A percentile compares a stretch with the other conserved stretches of the same genome.
phyloP scores from a whole-genome alignment of 1,284 basidiomycete species.

The Ustilago sp. region DNA sequence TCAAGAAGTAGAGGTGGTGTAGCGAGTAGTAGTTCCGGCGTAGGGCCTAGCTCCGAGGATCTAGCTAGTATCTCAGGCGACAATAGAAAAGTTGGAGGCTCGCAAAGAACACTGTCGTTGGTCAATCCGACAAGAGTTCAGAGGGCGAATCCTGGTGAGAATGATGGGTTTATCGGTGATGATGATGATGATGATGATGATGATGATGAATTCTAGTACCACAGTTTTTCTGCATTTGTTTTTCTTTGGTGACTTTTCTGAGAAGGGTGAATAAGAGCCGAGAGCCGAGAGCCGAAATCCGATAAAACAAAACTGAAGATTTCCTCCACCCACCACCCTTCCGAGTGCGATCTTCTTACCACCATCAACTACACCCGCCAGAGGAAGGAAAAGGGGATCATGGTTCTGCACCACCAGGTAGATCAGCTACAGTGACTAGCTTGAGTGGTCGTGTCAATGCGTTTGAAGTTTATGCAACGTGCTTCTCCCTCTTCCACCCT shows the following conservation, averaged over 20 bases:
- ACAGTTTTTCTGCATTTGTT: constrained; percentile 4
- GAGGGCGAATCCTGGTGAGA: constrained; percentile 35
- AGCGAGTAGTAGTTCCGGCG: constrained; percentile 23
- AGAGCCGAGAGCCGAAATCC: neutral
- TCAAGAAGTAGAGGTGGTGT: constrained; percentile 1
- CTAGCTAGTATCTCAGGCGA: neutral
- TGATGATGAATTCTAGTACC: constrained; percentile 3
- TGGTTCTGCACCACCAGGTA: constrained; percentile 39
- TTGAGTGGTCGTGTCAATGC: constrained; percentile 49
- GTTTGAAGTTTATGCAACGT: constrained; percentile 57
- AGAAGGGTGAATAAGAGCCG: neutral
- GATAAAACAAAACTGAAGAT: neutral
- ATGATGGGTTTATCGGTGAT: constrained; percentile 40
- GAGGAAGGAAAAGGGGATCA: neutral
- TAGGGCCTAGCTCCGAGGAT: constrained; percentile 26
- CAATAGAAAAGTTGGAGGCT: neutral
- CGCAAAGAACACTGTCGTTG: constrained; percentile 23
- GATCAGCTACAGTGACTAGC: constrained; percentile 44
- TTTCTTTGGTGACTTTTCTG: neutral
- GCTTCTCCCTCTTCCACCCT: constrained; percentile 21
- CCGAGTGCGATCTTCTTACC: neutral
- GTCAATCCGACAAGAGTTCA: constrained; percentile 41
- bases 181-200: constrained; percentile 9
- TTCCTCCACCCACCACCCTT: neutral
- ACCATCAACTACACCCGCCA: constrained; percentile 8